Evolutionary conservation across 2,329 filamentous ascomycete species (phyloP).

Genomic region (Fusarium tjaetaba): DNA sequence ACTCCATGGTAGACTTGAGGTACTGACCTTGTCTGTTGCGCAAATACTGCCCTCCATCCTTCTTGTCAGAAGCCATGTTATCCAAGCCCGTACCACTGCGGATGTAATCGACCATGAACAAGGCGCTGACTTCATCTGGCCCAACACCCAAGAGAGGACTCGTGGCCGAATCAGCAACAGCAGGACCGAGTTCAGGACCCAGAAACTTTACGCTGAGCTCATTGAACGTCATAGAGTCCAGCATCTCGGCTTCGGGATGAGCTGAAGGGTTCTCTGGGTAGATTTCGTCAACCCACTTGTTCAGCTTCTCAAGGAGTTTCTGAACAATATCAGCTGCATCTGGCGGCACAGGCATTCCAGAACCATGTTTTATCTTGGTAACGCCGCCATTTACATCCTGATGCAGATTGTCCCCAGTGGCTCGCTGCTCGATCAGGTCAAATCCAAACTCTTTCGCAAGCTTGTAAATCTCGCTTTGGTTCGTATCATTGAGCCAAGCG

Average conservation of each 20-base stretch:
- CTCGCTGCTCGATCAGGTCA: conserved; percentile 32
- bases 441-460: conserved; percentile 28
- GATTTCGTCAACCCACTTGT: conserved; percentile 9
- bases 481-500: conserved; percentile 41
- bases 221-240: conserved; percentile 19
- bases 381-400: conserved; percentile 19
- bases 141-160: conserved; percentile 30
- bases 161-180: conserved; percentile 6
- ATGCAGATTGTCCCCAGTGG: conserved; percentile 11
- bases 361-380: conserved; percentile 15
- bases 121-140: conserved; percentile 30
- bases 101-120: conserved; percentile 36
- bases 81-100: conserved; percentile 31
- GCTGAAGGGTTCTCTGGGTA: conserved; percentile 9
- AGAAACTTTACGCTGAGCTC: conserved; percentile 7
- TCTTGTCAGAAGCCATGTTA: conserved; percentile 32
- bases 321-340: conserved; percentile 10
- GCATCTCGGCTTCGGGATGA: conserved; percentile 11
- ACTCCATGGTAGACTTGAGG: too few relatives aligned
- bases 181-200: conserved; percentile 7
- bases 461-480: conserved; percentile 30
- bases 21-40: conserved; percentile 35
- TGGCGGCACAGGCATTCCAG: conserved; percentile 1
- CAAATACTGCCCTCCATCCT: conserved; percentile 38
- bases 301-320: conserved; percentile 7